Percentiles rank a stretch among this genome's conserved stretches.
Evolutionary conservation across 2,329 filamentous ascomycete genomes (phyloP).

Genomic region (Polychaeton citri): DNA sequence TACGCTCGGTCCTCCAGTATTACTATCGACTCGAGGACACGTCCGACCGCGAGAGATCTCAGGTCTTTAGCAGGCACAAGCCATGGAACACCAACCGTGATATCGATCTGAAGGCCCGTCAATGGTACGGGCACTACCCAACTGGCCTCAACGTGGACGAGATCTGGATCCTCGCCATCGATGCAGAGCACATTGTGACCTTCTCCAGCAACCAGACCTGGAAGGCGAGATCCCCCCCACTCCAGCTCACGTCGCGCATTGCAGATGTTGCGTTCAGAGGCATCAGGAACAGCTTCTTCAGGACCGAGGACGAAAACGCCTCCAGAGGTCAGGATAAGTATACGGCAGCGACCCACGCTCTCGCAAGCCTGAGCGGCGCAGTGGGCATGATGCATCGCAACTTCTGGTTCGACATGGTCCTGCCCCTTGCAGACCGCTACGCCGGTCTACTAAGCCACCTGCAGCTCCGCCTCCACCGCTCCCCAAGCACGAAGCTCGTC

Average conservation of each 20-base stretch:
- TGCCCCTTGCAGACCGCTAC: constrained; percentile 29
- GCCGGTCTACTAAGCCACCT: constrained; percentile 29
- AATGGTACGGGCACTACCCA: constrained; percentile 31
- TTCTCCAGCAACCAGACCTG: constrained; percentile 31
- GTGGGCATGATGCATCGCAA: constrained; percentile 30
- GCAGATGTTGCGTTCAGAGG: constrained; percentile 28
- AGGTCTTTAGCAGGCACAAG: constrained; percentile 29
- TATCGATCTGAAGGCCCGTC: constrained; percentile 28
- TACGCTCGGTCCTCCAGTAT: constrained; percentile 29
- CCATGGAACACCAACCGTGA: constrained; percentile 29
- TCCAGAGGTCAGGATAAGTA: constrained; percentile 25
- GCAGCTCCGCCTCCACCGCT: constrained; percentile 28
- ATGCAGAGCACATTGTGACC: constrained; percentile 27
- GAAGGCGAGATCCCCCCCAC: constrained; percentile 30
- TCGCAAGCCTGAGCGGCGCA: constrained; percentile 26
- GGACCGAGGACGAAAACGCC: constrained; percentile 16
- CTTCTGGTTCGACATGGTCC: constrained; percentile 29
- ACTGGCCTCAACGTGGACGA: constrained; percentile 30
- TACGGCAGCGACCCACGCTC: constrained; percentile 24
- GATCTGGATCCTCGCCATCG: constrained; percentile 28
- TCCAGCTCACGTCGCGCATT: constrained; percentile 27
- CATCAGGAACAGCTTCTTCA: constrained; percentile 26
- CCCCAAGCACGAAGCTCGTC: constrained; percentile 29
- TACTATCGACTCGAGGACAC: constrained; percentile 32
- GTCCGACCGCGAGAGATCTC: constrained; percentile 25